Base-by-base conservation (phyloP, 768 basidiomycete species). In the Boletus rubescentipes region DNA sequence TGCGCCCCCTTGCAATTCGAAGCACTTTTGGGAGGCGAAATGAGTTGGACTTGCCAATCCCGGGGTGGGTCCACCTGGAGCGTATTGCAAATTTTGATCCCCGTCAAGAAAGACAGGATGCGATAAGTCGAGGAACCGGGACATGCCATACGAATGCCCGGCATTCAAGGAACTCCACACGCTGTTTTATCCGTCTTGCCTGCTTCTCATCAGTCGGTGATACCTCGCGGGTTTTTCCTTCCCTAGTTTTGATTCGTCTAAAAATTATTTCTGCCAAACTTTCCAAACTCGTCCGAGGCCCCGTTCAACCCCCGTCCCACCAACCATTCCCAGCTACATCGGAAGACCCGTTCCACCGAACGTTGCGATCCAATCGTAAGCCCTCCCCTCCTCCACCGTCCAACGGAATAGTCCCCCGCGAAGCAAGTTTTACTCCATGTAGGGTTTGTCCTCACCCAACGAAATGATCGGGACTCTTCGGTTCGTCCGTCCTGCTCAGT, bases 11-110 rank as follows among this genome's bases (percentile, higher is more conserved):
- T 51, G 52, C 23, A 20, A 40, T 40, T 40, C 49, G 61, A 63
- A 59, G 50, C n/a, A 36, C 9, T 1, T 20, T 16, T 36, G 49
- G 59, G 64, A 67, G 48, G 59, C 65, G 62, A 65, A 67, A 64
- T 67, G 64, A 53, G 16, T 10, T 40, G 54, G 1, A 46, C 6
- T 36, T 60, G 38, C 57, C 55, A 58, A 43, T 58, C 45, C 37
- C 36, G 32, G 38, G 23, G 9, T 8, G 32, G 3, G 35, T 32
- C 34, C 16, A 39, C 46, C 29, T 23, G 35, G 5, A 35, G 30
- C 29, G 38, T 54, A 18, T 46, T 39, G 37, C 46, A 29, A 47
- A 23, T 45, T 54, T 45, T 64, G 63, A 67, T 65, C 64, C 62
- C 64, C 64, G 64, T 64, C 58, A n/a, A 53, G 18, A 16, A 37